Evolutionary conservation across 495 filamentous ascomycete genomes (phyloP), one percentile per base, ranked within the genome.

Genomic region (Emericellopsis terricola): DNA sequence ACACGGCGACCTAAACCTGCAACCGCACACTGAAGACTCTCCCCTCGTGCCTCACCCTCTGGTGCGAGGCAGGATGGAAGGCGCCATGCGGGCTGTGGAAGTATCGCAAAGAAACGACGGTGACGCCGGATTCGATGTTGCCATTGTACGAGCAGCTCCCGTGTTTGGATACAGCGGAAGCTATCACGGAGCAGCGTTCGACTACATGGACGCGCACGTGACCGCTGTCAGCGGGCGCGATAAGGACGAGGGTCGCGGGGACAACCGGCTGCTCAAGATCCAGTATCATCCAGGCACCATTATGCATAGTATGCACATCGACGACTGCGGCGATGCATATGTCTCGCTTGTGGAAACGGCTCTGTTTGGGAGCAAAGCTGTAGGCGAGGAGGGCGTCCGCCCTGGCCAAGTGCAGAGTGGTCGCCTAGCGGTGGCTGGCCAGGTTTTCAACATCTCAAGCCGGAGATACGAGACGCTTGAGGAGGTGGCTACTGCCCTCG

Each of bases 271-370:
- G 1, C 19, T 58, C n/a, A 38, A 46, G 20, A 29, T 60, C 2
- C 33, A 45, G 1, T 34, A 41, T 5, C 39, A 58, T 30, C 40
- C 37, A 10, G 41, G 49, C 19, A 55, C 42, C 2, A 51, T 61
- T 28, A 38, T 59, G 28, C 58, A 62, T 39, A 51, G 41, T 13
- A 45, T 48, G 19, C 59, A 62, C 28, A 39, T 64, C 19, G 59
- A 64, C 38, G 59, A 64, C 41, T 61, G 56, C 30, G 59, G 42
- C 8, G 55, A 59, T 14, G 58, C 53, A 0, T 64, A 64, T 34
- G 40, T 60, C 5, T 44, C 51, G 4, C 42, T 64, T 1, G 59
- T 55, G 0, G 38, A 38, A n/a, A n/a, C n/a, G n/a, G n/a, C n/a
- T n/a, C n/a, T n/a, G n/a, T n/a, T n/a, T n/a, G n/a, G n/a, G n/a